Evolutionary conservation across 495 filamentous ascomycete species (phyloP).

Genomic region (Podospora australis): DNA sequence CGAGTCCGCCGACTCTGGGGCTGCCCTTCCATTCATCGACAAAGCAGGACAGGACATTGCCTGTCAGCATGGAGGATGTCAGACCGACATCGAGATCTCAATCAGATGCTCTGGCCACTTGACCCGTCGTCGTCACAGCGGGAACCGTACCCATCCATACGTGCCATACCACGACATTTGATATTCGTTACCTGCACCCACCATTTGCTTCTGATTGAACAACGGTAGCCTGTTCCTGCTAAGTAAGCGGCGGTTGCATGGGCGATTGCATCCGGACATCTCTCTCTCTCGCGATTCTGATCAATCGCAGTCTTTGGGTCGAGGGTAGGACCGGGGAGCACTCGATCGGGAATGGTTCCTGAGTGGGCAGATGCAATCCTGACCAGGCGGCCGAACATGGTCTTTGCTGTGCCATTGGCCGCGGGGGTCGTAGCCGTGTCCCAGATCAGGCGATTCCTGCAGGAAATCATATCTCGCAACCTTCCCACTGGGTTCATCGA

Average conservation of each 20-base stretch:
- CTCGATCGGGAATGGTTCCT: conserved; percentile 16
- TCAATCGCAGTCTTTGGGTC: background rate
- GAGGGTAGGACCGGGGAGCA: background rate
- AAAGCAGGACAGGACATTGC: background rate
- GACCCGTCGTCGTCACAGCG: background rate
- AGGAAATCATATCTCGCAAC: conserved; percentile 26
- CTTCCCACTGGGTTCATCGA: conserved; percentile 25
- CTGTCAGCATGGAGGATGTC: background rate
- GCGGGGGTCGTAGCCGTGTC: conserved; percentile 15
- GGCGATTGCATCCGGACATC: background rate
- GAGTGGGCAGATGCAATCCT: conserved; percentile 4
- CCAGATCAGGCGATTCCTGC: conserved; percentile 27
- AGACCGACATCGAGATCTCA: background rate
- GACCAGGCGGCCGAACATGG: too few relatives aligned
- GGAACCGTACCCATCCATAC: background rate
- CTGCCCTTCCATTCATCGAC: too few relatives aligned
- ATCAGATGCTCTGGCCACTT: background rate
- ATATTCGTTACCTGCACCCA: background rate
- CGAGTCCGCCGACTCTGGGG: background rate
- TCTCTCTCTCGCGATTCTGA: background rate
- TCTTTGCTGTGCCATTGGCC: conserved; percentile 19
- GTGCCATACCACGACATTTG: background rate
- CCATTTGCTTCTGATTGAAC: too few relatives aligned
- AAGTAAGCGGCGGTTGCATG: conserved; percentile 1
- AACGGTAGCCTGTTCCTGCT: background rate